Percentiles rank a stretch among this genome's conserved stretches.
Conservation (phyloP, 169 alveolate genomes). For the Cryptosporidium bovis region DNA sequence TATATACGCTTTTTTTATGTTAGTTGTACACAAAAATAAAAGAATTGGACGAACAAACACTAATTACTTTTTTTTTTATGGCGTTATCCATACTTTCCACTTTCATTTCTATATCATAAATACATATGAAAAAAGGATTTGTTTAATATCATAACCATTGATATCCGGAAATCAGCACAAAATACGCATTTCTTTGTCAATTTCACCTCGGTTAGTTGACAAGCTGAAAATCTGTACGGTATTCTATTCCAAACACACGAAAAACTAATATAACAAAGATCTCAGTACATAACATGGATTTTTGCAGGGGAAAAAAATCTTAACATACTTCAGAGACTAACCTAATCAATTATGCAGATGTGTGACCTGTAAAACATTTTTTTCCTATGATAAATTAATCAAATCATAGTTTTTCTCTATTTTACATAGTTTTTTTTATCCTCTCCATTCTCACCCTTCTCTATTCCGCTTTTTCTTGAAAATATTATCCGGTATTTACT, state of each 20-base stretch:
- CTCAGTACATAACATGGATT: constrained; percentile 25
- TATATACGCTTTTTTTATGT: too few species aligned
- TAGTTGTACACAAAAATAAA: too few species aligned
- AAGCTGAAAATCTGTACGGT: too few species aligned
- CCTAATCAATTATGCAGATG: constrained; percentile 34
- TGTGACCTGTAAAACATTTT: constrained; percentile 31
- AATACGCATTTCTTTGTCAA: too few species aligned
- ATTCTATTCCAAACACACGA: neutral
- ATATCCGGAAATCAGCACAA: too few species aligned
- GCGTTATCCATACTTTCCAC: too few species aligned
- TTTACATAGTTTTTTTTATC: constrained; percentile 21
- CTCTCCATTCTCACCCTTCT: constrained; percentile 53
- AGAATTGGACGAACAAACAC: too few species aligned
- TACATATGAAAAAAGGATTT: too few species aligned
- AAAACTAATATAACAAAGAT: constrained; percentile 29
- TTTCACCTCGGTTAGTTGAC: too few species aligned
- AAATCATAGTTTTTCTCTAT: constrained; percentile 10
- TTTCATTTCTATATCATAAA: too few species aligned
- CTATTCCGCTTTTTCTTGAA: neutral
- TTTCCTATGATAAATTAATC: neutral
- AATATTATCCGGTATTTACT: neutral
- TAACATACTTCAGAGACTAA: constrained; percentile 3
- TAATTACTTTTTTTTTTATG: too few species aligned
- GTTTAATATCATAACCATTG: too few species aligned
- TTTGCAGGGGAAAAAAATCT: constrained; percentile 25